These are phyloP conservation scores for Neospora caninum DNA, from an alignment of 169 alveolate species.

Conservation along the genomic window DNA sequence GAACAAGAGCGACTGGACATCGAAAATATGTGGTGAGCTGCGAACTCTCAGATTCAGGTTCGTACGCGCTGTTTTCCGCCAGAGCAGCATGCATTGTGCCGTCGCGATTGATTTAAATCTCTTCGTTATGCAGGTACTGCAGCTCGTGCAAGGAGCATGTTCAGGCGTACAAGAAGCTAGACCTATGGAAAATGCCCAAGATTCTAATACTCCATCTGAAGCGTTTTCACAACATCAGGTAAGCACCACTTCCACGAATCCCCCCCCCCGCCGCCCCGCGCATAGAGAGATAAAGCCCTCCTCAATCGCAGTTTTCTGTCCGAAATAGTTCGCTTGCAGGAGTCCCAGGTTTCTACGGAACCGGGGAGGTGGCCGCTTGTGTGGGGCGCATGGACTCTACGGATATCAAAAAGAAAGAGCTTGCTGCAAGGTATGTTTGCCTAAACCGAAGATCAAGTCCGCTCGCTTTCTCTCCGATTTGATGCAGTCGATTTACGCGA, in stretches of 20 bases:
- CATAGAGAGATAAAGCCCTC: neutral
- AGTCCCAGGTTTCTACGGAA: neutral
- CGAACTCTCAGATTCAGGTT: neutral
- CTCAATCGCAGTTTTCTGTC: neutral
- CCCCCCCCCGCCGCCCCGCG: neutral
- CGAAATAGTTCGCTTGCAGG: too few species aligned
- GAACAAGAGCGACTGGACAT: slow-evolving; percentile 85
- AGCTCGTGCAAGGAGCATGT: slow-evolving; percentile 87
- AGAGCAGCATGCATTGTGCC: neutral
- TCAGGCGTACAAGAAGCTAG: slow-evolving; percentile 89
- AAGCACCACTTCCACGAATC: slow-evolving; percentile 39
- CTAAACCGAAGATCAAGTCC: neutral
- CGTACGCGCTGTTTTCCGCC: neutral
- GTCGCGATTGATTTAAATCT: neutral
- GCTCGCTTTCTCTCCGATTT: neutral
- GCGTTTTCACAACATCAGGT: slow-evolving; percentile 84
- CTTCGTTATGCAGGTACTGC: slow-evolving; percentile 76
- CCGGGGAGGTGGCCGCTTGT: neutral
- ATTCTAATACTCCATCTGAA: slow-evolving; percentile 87
- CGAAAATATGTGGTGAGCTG: slow-evolving; percentile 85
- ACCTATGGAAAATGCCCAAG: slow-evolving; percentile 86
- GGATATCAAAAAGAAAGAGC: too few species aligned
- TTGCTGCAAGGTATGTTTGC: neutral
- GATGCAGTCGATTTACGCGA: slow-evolving; percentile 49
- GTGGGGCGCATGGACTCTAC: neutral